phyloP scores from a whole-genome alignment of 306 rosid species.

The Crotalaria pallida region DNA sequence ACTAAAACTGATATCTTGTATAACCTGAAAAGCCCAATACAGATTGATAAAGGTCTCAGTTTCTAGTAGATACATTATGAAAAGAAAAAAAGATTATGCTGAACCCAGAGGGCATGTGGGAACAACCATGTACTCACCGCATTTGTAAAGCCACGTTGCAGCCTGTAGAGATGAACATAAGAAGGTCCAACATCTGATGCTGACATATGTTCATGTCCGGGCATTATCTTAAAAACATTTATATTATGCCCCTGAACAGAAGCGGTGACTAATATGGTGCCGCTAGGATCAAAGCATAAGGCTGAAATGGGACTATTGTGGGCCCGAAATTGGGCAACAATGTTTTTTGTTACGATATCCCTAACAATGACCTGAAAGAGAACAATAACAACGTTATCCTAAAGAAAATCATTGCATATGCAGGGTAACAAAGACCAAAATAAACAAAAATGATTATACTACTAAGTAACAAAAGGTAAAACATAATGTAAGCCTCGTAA shows the following conservation, averaged over 20 bases:
- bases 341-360: constrained; percentile 67
- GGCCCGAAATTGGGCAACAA: constrained; percentile 81
- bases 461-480: background rate
- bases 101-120: background rate
- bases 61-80: background rate
- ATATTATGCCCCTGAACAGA: constrained; percentile 93
- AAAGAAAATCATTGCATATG: background rate
- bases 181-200: constrained; percentile 47
- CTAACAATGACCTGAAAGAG: constrained; percentile 73
- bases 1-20: constrained; percentile 94
- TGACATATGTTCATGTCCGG: constrained; percentile 39
- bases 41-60: background rate
- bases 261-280: constrained; percentile 85
- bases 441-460: background rate
- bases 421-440: background rate
- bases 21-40: constrained; percentile 52
- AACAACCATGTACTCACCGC: constrained; percentile 51
- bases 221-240: constrained; percentile 84
- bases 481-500: background rate
- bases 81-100: background rate
- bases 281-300: constrained; percentile 88
- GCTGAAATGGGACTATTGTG: constrained; percentile 96
- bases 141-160: constrained; percentile 91
- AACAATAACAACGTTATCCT: constrained; percentile 17
- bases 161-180: constrained; percentile 68